A percentile compares a stretch with the other conserved stretches of the same genome.
These are phyloP conservation scores for Fomes fomentarius DNA, from an alignment of 1,284 basidiomycete species.

Conservation along the genomic window DNA sequence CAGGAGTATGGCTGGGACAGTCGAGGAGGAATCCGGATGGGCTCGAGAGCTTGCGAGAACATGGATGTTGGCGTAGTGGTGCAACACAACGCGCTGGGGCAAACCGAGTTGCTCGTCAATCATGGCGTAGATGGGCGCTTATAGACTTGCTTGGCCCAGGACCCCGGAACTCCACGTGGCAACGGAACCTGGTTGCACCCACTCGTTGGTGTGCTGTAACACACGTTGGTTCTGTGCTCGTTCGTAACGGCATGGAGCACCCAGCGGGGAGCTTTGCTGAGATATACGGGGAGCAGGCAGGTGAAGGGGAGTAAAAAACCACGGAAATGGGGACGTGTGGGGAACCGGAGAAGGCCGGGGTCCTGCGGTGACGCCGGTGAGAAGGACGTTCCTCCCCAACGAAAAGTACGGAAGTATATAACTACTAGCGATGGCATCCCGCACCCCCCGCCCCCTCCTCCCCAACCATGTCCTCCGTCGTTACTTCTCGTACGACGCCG, in stretches of 20 bases:
- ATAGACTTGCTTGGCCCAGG: conserved; percentile 4
- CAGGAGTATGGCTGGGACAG: no score
- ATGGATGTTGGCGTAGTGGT: no score
- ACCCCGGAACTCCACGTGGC: conserved; percentile 10
- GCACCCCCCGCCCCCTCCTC: conserved; percentile 17
- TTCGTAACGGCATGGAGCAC: not conserved
- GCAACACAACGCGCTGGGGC: not conserved
- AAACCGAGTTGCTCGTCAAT: not conserved
- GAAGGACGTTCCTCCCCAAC: conserved; percentile 25
- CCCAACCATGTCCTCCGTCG: conserved; percentile 32
- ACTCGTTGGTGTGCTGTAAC: not conserved
- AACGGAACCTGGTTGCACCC: not conserved
- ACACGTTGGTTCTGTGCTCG: not conserved
- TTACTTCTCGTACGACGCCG: conserved; percentile 30
- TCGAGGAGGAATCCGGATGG: no score
- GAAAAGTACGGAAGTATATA: conserved; percentile 28
- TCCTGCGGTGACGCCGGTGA: conserved; percentile 10
- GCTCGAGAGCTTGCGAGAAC: conserved; percentile 19
- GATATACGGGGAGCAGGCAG: not conserved
- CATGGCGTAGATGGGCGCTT: conserved; percentile 5
- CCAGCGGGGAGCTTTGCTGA: not conserved
- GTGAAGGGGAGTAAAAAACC: no score
- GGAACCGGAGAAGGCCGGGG: conserved; percentile 21
- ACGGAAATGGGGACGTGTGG: not conserved
- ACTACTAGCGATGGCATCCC: conserved; percentile 14